A percentile compares a stretch with the other conserved stretches of the same genome.
Evolutionary conservation across 129 eudicot species (phyloP).

Genomic region (Dittrichia graveolens): DNA sequence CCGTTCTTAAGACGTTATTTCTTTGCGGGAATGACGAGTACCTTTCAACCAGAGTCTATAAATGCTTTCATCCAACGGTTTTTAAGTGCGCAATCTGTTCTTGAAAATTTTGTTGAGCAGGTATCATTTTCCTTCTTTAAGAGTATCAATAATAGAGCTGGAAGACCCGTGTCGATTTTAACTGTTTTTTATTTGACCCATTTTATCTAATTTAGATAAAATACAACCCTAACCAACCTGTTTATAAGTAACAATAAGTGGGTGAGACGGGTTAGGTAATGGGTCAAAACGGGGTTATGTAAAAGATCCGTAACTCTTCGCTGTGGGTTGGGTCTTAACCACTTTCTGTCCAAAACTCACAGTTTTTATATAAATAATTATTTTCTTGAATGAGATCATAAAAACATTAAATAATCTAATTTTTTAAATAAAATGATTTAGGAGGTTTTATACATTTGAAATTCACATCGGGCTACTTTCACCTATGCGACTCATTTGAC

Average conservation of each 20-base stretch:
- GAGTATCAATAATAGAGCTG: not conserved
- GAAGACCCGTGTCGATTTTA: not conserved
- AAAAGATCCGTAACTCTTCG: too few species aligned
- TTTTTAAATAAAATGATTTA: too few species aligned
- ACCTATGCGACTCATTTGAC: too few species aligned
- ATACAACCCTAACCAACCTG: not conserved
- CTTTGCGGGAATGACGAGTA: conserved; percentile 75
- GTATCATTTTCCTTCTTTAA: conserved; percentile 34
- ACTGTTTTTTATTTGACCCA: not conserved
- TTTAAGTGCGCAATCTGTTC: conserved; percentile 67
- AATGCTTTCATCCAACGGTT: conserved; percentile 70
- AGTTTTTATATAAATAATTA: too few species aligned
- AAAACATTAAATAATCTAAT: too few species aligned
- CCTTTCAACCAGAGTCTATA: conserved; percentile 61
- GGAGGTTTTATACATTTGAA: too few species aligned
- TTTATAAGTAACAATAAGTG: not conserved
- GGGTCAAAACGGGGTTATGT: not conserved
- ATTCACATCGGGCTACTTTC: too few species aligned
- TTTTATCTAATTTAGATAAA: not conserved
- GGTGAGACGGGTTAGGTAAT: not conserved
- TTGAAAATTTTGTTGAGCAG: conserved; percentile 69
- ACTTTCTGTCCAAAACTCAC: too few species aligned
- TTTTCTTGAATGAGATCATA: too few species aligned
- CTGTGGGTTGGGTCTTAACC: too few species aligned
- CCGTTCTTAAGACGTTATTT: conserved; percentile 72